Base-by-base conservation (phyloP, 176 grass and related monocot species). In the Tillandsia fasciculata region DNA sequence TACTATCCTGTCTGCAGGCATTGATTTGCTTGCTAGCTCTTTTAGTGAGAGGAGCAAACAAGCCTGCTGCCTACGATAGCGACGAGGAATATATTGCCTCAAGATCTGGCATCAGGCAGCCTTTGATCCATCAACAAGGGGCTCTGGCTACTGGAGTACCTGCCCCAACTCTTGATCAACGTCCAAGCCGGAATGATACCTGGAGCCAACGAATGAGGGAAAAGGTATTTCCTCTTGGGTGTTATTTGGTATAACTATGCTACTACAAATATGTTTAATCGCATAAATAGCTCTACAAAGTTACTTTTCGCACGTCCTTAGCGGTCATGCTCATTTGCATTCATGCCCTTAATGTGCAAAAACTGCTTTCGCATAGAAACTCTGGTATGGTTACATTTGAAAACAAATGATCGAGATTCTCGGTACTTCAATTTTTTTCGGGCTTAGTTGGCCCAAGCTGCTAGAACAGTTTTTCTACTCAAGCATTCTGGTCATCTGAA, bases 191-290 rank as follows among this genome's bases (percentile, higher is more conserved):
- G 74, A 87, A 79, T 23, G 93, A 90, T 85, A 86, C 86, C 0
- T 97, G 93, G 93, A 92, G 93, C 82, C 93, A 97, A 70, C 78
- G 89, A 68, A 92, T 97, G 89, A 88, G 93, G 42, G 93, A 97
- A 74, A 97, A 97, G 89, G 93, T 96, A 90, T 15, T 71, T 9
- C 5, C 33, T 68, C 68, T 48, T 47, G 49, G 58, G 50, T 70
- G 24, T 2, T 12, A 56, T 73, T 80, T 54, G 53, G 48, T 63
- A 8, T 53, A n/a, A 0, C 20, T 42, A 64, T 67, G 13, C 26
- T 73, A 18, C 70, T 67, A 71, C 15, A 69, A 13, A 10, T 42
- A 69, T 50, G 52, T 14, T 64, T 61, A 61, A 61, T 15, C 22
- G 52, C 4, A 61, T 61, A 61, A 61, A 15, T 61, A 23, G 17